Evolutionary conservation across 2,329 filamentous ascomycete genomes (phyloP), one percentile per base, ranked within the genome.

Genomic region (Geosmithia morbida): DNA sequence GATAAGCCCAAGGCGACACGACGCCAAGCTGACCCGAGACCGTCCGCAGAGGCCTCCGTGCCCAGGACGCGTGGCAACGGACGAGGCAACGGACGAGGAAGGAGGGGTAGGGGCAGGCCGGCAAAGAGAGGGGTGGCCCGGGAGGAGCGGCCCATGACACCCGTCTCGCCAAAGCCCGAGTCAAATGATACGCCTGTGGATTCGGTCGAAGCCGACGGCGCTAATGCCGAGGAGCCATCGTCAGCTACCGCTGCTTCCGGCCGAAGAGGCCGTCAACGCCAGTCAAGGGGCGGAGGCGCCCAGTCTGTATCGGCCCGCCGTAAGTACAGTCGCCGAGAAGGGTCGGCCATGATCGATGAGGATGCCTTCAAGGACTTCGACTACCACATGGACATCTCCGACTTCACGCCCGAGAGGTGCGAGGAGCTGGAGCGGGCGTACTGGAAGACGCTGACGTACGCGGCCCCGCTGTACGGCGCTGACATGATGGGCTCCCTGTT

Each of bases 401-500:
- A 97, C 47, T 98, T 85, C 60, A 94, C 88, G 0, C 75, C 83
- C 0, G 90, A 97, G 62, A 78, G 94, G 50, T 97, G 92, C 60
- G 87, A 94, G 55, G 92, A 98, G 60, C 74, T 98, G 6, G 92
- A 98, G 64, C 83, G 87, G 47, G 83, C 83, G 42, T 98, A 98
- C 66, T 98, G 92, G 92, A 96, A 94, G 66, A 95, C 87, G 1
- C 73, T 98, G 51, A 96, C 89, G 19, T 98, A 94, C 65, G 94
- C 90, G 44, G 83, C 87, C 48, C 92, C 92, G 0, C 78, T 98
- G 62, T 98, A 98, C 56, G 92, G 92, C 46, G 92, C 92, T 7
- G 92, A 98, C 63, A 86, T 98, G 76, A 88, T 89, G 55, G 92
- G 92, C 13, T 95, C 90, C 0, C 75, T 98, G 2, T 98, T 98